Base-by-base conservation (phyloP, 768 basidiomycete genomes). In the Boletus rex-veris region DNA sequence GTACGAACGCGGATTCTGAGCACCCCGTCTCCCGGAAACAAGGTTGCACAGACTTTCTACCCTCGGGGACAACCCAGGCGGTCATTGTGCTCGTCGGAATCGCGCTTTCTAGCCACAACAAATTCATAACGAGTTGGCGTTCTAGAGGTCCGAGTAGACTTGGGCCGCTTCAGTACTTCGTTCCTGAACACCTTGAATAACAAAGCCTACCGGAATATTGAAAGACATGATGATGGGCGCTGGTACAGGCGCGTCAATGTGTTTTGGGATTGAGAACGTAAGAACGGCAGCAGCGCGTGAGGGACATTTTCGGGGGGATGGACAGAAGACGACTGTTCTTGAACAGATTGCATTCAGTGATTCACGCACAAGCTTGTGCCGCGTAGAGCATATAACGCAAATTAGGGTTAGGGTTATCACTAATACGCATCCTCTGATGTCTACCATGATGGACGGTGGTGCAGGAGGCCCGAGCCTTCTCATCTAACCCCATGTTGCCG, bases 201-300 rank as follows among this genome's bases (percentile, higher is more conserved):
- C 26, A 39, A 36, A 55, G 68, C 76, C 58, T 56, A 91, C 89
- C 93, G 83, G 72, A 93, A 93, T 70, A 97, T 85, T 24, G 90
- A 86, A 48, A 97, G 80, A 72, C 92, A 93, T 74, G 89, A 87
- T 3, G 92, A 92, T 9, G 94, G 92, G 16, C 83, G 79, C 63
- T 87, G 83, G 65, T 94, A 97, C 46, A 97, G 75, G 24, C 92
- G 81, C 18, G 82, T 84, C 47, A 95, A 71, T 11, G 86, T 84
- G 54, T 78, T 84, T 67, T 90, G 88, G 0, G 89, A 86, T 64
- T 93, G 90, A 0, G 83, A 80, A 55, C 89, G 85, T 26, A 96
- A 75, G 72, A 93, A 94, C 0, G 88, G 84, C 24, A 92, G 74
- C 18, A 92, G 70, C 2, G 84, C 75, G 64, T 91, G 88, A n/a